These are phyloP conservation scores for Tylopilus cervinicoccineus DNA, from an alignment of 768 basidiomycete species.

Conservation along the genomic window DNA sequence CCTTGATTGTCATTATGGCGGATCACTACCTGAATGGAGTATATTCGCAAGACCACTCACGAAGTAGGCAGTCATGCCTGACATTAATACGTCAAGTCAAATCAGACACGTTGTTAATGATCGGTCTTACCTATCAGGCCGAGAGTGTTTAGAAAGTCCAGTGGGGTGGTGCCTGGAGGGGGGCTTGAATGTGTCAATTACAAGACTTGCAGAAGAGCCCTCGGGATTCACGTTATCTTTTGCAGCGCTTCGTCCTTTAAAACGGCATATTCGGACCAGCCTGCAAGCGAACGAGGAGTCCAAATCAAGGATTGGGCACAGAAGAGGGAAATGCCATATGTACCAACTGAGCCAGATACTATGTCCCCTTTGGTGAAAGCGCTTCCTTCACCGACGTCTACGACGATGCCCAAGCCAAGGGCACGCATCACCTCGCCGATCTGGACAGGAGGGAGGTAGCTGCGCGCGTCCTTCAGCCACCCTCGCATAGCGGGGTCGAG, in stretches of 20 bases:
- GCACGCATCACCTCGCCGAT: conserved; percentile 83
- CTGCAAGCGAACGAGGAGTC: conserved; percentile 31
- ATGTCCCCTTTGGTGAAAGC: conserved; percentile 61
- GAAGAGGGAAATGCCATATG: conserved; percentile 15
- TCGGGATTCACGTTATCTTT: conserved; percentile 50
- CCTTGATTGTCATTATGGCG: conserved; percentile 42
- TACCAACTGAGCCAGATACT: conserved; percentile 62
- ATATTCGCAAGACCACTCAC: conserved; percentile 38
- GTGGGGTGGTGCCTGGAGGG: conserved; percentile 52
- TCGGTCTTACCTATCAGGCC: conserved; percentile 60
- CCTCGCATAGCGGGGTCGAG: conserved; percentile 89
- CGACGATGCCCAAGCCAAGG: conserved; percentile 59
- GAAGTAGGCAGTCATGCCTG: conserved; percentile 88
- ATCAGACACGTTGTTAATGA: background rate
- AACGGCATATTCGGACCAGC: conserved; percentile 76
- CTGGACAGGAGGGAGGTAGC: conserved; percentile 66
- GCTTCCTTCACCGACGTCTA: conserved; percentile 53
- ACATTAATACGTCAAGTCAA: background rate
- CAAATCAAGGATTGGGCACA: background rate
- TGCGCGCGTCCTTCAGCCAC: conserved; percentile 70
- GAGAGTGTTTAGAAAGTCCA: conserved; percentile 84
- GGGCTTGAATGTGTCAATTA: conserved; percentile 34
- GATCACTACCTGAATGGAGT: conserved; percentile 2
- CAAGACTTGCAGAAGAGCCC: background rate
- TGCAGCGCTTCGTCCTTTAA: conserved; percentile 48